Conservation (phyloP, 192 early-diverging fungal genomes). For the Dimargaris cristalligena region DNA sequence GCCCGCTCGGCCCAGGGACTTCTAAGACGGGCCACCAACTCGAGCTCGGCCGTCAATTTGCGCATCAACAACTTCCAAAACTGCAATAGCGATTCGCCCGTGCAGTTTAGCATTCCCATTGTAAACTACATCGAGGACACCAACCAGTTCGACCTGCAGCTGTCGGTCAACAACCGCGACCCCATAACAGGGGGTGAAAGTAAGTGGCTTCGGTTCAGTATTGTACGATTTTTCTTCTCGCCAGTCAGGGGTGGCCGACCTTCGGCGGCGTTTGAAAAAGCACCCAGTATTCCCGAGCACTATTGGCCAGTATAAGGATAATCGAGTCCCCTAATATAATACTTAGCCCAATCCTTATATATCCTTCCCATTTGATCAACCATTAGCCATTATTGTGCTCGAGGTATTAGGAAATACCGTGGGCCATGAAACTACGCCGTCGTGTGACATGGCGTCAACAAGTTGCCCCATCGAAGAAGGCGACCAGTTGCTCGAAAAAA, state of each 20-base stretch:
- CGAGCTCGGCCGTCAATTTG: not conserved
- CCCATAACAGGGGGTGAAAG: not conserved
- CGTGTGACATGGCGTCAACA: slow-evolving; percentile 4
- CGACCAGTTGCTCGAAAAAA: not conserved
- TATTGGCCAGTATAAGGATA: too few relatives aligned
- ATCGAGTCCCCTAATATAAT: too few relatives aligned
- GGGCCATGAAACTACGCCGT: not conserved
- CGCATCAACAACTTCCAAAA: not conserved
- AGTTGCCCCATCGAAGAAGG: slow-evolving; percentile 1
- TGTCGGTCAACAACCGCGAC: not conserved
- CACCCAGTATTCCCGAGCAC: too few relatives aligned
- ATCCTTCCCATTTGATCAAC: too few relatives aligned
- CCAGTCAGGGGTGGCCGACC: too few relatives aligned
- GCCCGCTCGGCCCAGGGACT: too few relatives aligned
- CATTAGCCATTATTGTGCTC: too few relatives aligned
- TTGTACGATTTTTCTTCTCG: too few relatives aligned
- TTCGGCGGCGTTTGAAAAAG: too few relatives aligned
- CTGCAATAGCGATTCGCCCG: not conserved
- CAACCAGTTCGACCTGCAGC: not conserved
- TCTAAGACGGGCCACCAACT: too few relatives aligned
- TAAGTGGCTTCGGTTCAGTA: not conserved
- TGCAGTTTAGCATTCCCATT: slow-evolving; percentile 9
- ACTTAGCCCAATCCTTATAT: too few relatives aligned
- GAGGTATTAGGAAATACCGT: too few relatives aligned
- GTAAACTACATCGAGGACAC: not conserved